Percentiles rank a stretch among this genome's conserved stretches.
These are phyloP conservation scores for Candida boleticola DNA, from an alignment of 805 yeast genomes.

Conservation along the genomic window DNA sequence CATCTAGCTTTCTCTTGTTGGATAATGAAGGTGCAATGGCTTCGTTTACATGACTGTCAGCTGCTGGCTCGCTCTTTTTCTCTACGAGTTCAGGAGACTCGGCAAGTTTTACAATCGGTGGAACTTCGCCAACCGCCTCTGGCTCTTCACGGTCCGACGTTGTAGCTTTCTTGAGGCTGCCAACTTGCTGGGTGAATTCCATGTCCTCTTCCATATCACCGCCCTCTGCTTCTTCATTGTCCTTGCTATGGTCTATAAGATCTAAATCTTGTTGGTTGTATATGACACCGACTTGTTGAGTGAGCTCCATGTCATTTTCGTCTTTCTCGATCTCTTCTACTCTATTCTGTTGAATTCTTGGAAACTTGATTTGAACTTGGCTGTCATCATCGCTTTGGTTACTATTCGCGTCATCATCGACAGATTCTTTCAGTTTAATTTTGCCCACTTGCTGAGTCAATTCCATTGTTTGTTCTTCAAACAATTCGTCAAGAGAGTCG, in stretches of 20 bases:
- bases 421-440: no score
- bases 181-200: constrained; percentile 24
- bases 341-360: neutral
- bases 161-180: no score
- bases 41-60: no score
- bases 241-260: neutral
- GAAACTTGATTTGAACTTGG: no score
- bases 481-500: neutral
- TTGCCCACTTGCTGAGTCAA: constrained; percentile 1
- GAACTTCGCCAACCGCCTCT: no score
- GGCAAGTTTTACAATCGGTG: no score
- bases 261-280: neutral
- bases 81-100: no score
- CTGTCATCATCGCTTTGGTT: no score
- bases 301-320: constrained; percentile 19
- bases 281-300: constrained; percentile 11
- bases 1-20: neutral
- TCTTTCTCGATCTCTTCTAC: constrained; percentile 5
- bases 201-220: no score
- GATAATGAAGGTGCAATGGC: neutral
- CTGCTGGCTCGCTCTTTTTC: no score
- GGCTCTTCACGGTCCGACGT: no score
- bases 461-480: constrained; percentile 4
- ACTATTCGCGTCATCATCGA: no score
- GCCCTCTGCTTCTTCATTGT: constrained; percentile 3